These are phyloP conservation scores for Wickerhamia fluorescens DNA, from an alignment of 805 yeast species.

Conservation along the genomic window DNA sequence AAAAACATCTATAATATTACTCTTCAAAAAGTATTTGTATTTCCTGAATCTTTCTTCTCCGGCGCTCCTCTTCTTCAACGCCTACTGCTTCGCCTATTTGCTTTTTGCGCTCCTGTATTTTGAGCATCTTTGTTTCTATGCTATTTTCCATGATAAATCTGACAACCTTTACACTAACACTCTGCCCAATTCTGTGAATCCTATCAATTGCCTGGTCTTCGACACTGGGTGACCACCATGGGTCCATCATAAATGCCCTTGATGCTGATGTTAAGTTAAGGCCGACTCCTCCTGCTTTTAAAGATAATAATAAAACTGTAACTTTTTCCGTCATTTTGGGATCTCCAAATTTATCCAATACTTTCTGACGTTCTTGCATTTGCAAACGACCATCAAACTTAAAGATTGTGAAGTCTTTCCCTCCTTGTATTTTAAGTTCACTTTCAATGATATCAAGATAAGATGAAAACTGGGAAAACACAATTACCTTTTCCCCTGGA, in stretches of 20 bases:
- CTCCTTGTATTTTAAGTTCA: constrained; percentile 39
- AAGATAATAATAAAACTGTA: constrained; percentile 58
- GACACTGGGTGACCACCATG: constrained; percentile 94
- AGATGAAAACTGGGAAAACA: constrained; percentile 85
- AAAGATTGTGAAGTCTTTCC: constrained; percentile 45
- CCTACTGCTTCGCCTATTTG: constrained; percentile 76
- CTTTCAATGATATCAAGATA: constrained; percentile 68
- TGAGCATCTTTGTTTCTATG: constrained; percentile 82
- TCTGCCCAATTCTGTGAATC: constrained; percentile 86
- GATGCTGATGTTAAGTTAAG: constrained; percentile 80
- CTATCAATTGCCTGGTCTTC: constrained; percentile 91
- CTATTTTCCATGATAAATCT: constrained; percentile 78
- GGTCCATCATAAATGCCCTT: constrained; percentile 85
- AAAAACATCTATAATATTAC: too few relatives aligned
- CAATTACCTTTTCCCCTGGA: constrained; percentile 69
- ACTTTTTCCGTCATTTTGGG: constrained; percentile 22
- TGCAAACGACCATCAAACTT: constrained; percentile 81
- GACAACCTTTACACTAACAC: constrained; percentile 59
- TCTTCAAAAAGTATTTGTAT: constrained; percentile 60
- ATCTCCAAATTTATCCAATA: constrained; percentile 48
- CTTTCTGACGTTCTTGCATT: constrained; percentile 55
- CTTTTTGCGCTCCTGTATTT: constrained; percentile 78
- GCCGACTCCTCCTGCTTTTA: constrained; percentile 95
- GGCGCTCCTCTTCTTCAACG: constrained; percentile 66
- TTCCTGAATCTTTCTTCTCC: constrained; percentile 65